Evolutionary conservation across 2,329 filamentous ascomycete genomes (phyloP), one percentile per base, ranked within the genome.

Genomic region (Fusarium sublunatum): DNA sequence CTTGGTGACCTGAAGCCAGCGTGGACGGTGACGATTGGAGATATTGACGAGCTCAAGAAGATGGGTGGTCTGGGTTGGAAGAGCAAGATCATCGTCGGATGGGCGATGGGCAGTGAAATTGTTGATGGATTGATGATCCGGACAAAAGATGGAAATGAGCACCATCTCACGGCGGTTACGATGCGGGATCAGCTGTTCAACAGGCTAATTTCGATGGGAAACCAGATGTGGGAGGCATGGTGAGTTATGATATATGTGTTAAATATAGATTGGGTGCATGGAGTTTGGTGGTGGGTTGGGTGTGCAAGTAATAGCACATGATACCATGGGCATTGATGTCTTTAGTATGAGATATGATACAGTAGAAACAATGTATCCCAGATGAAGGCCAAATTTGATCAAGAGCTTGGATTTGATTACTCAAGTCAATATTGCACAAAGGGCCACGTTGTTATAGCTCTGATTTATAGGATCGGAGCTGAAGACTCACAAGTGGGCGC

Each of bases 1-100:
- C 70, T 77, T 50, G 79, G 82, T 11, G 78, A 82, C 19, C 65
- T 87, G 5, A 83, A 88, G 24, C 87, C 90, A 0, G 75, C 85
- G 0, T 96, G 91, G 85, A 88, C 84, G 6, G 80, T 95, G 1
- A 82, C 90, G 0, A 83, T 95, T 4, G 82, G 82, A 0, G 89
- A 94, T 13, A 89, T 96, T 41, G 78, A 61, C 1, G 91, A 93
- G 74, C 72, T 96, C 49, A 90, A 88, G 74, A 96, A 96, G 77
- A 79, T 93, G 2, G 91, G 92, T 5, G 92, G 92, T 0, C 81
- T 93, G 32, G 91, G 91, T 0, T 96, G 91, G 91, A 96, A 95
- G 77, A 87, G 88, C 2, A 94, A 92, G 78, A 77, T 95, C 45
- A 83, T 95, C 2, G 90, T 95, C 1, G 91, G 91, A 0, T 92